phyloP scores from a whole-genome alignment of 345 rosid species.

The Citrus reticulata region DNA sequence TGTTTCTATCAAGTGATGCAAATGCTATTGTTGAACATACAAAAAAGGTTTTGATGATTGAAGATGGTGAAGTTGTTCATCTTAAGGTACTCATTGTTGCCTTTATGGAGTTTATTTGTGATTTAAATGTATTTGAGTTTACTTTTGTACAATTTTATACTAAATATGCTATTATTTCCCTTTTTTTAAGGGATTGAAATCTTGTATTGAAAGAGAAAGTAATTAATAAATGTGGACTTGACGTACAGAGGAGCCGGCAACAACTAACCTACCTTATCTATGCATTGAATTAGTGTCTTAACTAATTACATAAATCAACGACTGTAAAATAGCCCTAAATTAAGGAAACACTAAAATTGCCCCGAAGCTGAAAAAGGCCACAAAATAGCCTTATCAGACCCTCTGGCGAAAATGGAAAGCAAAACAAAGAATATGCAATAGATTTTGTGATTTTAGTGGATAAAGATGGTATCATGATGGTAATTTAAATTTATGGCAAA shows the following conservation, averaged over 20 bases:
- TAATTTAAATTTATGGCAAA: background rate
- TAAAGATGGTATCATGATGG: background rate
- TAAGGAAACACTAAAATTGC: background rate
- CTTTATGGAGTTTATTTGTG: background rate
- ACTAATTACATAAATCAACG: background rate
- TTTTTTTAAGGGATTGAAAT: background rate
- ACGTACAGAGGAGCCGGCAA: background rate
- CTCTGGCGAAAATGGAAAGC: background rate
- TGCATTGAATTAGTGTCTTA: background rate
- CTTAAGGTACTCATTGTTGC: slow-evolving; percentile 52
- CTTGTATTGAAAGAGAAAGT: background rate
- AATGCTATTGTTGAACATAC: slow-evolving; percentile 93
- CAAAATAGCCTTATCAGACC: background rate
- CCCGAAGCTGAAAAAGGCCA: background rate
- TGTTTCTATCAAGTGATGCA: slow-evolving; percentile 85
- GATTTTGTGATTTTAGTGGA: background rate
- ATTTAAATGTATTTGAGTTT: background rate
- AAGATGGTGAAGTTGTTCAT: slow-evolving; percentile 88
- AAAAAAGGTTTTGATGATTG: slow-evolving; percentile 78
- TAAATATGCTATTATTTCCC: background rate
- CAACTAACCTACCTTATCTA: background rate
- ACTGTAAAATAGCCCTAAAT: background rate
- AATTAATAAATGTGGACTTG: background rate
- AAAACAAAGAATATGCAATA: background rate
- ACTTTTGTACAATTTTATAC: background rate